A percentile compares a stretch with the other conserved stretches of the same genome.
These are phyloP conservation scores for Diaporthe batatas DNA, from an alignment of 2,329 filamentous ascomycete species.

Conservation along the genomic window DNA sequence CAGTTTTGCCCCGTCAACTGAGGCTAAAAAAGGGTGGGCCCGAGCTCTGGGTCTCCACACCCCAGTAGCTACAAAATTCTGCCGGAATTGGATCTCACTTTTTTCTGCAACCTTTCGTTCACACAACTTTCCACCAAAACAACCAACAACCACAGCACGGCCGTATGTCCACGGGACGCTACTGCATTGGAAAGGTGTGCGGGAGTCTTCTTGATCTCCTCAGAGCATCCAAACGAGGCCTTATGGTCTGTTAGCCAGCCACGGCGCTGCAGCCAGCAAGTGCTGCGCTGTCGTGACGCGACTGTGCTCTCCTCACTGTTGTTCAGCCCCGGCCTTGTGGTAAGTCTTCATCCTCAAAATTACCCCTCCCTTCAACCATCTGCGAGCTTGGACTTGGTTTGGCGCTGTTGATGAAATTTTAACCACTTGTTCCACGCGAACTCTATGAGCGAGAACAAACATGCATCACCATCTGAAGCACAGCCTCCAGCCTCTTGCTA, in stretches of 20 bases:
- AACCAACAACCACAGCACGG: neutral
- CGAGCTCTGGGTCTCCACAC: slow-evolving; percentile 34
- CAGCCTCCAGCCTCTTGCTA: slow-evolving; percentile 43
- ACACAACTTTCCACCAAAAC: slow-evolving; percentile 3
- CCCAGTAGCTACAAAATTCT: slow-evolving; percentile 43
- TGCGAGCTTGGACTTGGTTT: slow-evolving; percentile 39
- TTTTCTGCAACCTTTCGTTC: slow-evolving; percentile 38
- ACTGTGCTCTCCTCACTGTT: neutral
- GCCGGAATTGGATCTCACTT: slow-evolving; percentile 38
- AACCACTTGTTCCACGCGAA: slow-evolving; percentile 72
- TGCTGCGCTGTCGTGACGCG: slow-evolving; percentile 38
- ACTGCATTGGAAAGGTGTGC: neutral
- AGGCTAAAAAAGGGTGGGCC: slow-evolving; percentile 6
- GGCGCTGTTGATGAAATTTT: slow-evolving; percentile 66
- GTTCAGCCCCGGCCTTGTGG: slow-evolving; percentile 1
- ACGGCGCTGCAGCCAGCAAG: slow-evolving; percentile 15
- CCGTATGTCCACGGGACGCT: neutral
- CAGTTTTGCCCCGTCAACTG: slow-evolving; percentile 12
- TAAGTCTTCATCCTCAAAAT: slow-evolving; percentile 18
- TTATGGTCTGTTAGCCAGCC: neutral
- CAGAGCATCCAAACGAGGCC: neutral
- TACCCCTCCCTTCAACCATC: neutral
- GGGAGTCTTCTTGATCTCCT: neutral
- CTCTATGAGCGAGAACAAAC: slow-evolving; percentile 74
- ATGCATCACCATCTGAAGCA: slow-evolving; percentile 84